Base-by-base conservation (phyloP, 306 rosid species). In the Canavalia ensiformis region DNA sequence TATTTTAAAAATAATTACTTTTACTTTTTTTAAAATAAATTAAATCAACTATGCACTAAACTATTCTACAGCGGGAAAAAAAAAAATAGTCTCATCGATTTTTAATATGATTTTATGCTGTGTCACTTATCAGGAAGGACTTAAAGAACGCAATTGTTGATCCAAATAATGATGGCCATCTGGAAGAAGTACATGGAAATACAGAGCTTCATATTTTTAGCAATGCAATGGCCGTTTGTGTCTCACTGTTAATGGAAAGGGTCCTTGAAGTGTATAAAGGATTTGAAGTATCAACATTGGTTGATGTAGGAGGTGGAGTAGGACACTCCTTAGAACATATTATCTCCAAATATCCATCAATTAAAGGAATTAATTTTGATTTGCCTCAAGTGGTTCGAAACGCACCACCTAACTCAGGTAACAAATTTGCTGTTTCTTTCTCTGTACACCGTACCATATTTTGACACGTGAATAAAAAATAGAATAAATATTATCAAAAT, bases 101-200 rank as follows among this genome's bases (percentile, higher is more conserved):
- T 18, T 18, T 18, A 18, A 18, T 18, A 18, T 18, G 25, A 18
- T 18, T 18, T 18, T 18, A 18, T 18, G 25, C 25, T 18, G 25
- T 18, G 25, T 18, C 25, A 18, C 25, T 18, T 18, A 18, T 18
- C 25, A 59, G 77, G 77, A 72, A 35, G 18, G 49, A 72, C 2
- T 28, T 37, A 0, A 52, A 72, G 49, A 64, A 72, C 35, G 77
- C 77, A 35, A 72, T 72, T 7, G 3, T 72, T 31, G 77, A 54
- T 0, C 18, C 64, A 1, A 52, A 52, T 5, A 8, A 54, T 7
- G 18, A 52, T 1, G 18, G n/a, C 7, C 63, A 72, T 7, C 35
- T 72, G 25, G 2, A 35, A 18, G 18, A 35, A 0, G 10, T 54
- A 1, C 29, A 35, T 54, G 77, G 77, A 54, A 2, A 72, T 8